Percentiles rank a stretch among this genome's conserved stretches.
These are phyloP conservation scores for Pelargonium hybrid DNA, from an alignment of 441 rosid species.

Conservation along the genomic window DNA sequence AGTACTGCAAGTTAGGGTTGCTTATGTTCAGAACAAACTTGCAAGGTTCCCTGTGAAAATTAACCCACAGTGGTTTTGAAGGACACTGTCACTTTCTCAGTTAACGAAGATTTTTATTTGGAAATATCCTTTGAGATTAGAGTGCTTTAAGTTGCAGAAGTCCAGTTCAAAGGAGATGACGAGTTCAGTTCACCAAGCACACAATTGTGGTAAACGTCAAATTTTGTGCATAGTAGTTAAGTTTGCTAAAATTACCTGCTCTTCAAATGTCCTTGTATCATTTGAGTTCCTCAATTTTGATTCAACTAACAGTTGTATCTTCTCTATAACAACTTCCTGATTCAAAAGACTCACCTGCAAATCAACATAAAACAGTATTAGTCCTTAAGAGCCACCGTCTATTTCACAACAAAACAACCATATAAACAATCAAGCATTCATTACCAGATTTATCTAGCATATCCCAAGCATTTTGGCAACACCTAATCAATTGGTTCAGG, in stretches of 20 bases:
- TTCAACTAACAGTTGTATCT: conserved; percentile 70
- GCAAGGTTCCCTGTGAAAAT: not conserved
- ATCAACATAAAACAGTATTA: conserved; percentile 2
- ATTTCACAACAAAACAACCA: not conserved
- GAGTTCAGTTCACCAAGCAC: not conserved
- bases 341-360: conserved; percentile 84
- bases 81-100: not conserved
- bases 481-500: not conserved
- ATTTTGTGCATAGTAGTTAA: not conserved
- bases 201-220: conserved; percentile 7
- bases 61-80: not conserved
- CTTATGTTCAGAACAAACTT: too few species aligned
- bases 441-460: not conserved
- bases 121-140: not conserved
- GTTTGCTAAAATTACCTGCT: conserved; percentile 47
- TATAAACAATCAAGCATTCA: not conserved
- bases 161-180: not conserved
- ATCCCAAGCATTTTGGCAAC: not conserved
- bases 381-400: not conserved
- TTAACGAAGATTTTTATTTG: not conserved
- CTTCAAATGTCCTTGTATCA: conserved; percentile 60
- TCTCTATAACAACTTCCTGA: conserved; percentile 70
- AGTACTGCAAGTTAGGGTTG: too few species aligned
- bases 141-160: not conserved
- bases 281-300: conserved; percentile 58